Evolutionary conservation across 768 basidiomycete genomes (phyloP).

Genomic region (Crucibulum laeve): DNA sequence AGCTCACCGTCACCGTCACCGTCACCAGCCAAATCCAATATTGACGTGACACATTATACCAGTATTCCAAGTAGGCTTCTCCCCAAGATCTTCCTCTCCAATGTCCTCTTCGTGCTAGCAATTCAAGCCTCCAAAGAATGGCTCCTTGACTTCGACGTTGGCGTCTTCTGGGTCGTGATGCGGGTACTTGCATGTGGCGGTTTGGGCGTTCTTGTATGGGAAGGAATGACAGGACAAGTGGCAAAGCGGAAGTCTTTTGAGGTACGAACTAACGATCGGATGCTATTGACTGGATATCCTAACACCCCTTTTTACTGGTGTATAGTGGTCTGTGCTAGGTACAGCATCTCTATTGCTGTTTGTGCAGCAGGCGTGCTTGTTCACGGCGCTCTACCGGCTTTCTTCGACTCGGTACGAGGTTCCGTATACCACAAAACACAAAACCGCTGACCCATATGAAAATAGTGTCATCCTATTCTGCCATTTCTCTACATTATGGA

Average conservation of each 20-base stretch:
- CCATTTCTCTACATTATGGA: slow-evolving; percentile 69
- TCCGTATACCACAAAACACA: background rate
- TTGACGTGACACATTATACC: slow-evolving; percentile 15
- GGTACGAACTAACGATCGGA: slow-evolving; percentile 32
- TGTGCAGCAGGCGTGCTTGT: slow-evolving; percentile 62
- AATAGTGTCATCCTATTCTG: slow-evolving; percentile 63
- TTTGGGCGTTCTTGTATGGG: slow-evolving; percentile 61
- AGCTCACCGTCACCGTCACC: background rate
- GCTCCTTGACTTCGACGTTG: slow-evolving; percentile 61
- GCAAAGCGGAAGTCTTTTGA: slow-evolving; percentile 54
- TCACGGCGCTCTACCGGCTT: slow-evolving; percentile 65
- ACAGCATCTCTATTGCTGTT: slow-evolving; percentile 65
- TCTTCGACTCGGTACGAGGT: slow-evolving; percentile 59
- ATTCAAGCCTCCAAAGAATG: slow-evolving; percentile 64
- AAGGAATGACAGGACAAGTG: slow-evolving; percentile 47
- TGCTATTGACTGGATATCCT: slow-evolving; percentile 6
- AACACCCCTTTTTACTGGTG: slow-evolving; percentile 2
- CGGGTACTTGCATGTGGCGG: slow-evolving; percentile 70
- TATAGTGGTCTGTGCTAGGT: slow-evolving; percentile 68
- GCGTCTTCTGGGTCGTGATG: slow-evolving; percentile 75
- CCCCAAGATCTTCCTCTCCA: slow-evolving; percentile 54
- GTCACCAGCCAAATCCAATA: slow-evolving; percentile 4
- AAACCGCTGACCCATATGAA: slow-evolving; percentile 3
- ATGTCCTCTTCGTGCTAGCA: slow-evolving; percentile 59
- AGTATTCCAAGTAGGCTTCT: slow-evolving; percentile 53